A percentile compares a stretch with the other conserved stretches of the same genome.
Conservation (phyloP, 352 stramenopile species). For the Phytophthora citrophthora region DNA sequence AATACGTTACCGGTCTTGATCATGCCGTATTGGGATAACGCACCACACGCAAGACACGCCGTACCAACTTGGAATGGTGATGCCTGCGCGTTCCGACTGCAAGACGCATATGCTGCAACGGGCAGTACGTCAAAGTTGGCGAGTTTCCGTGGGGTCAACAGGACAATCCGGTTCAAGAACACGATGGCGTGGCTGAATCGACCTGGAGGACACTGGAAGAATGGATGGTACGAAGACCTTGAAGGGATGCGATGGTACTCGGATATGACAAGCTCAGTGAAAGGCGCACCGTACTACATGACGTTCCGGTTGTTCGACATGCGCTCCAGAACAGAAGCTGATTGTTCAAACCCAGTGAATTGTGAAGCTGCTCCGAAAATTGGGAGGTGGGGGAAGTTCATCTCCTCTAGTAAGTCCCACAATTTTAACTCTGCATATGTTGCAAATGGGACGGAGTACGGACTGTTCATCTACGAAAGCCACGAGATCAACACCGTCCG, state of each 20-base stretch:
- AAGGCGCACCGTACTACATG: constrained; percentile 29
- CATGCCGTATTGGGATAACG: constrained; percentile 52
- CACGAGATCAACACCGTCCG: not conserved
- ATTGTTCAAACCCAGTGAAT: constrained; percentile 16
- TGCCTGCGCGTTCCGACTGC: constrained; percentile 30
- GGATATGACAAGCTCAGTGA: constrained; percentile 24
- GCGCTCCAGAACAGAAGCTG: constrained; percentile 18
- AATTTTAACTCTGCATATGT: constrained; percentile 11
- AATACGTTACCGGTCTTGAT: constrained; percentile 47
- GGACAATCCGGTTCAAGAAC: constrained; percentile 5
- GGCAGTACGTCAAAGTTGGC: not conserved
- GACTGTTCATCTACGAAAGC: constrained; percentile 8
- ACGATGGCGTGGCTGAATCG: constrained; percentile 26
- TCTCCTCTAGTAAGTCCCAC: constrained; percentile 4
- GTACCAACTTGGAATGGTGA: constrained; percentile 41
- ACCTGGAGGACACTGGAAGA: constrained; percentile 22
- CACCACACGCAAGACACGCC: constrained; percentile 19
- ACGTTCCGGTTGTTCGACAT: constrained; percentile 32
- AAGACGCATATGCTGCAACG: constrained; percentile 9
- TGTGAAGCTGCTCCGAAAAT: constrained; percentile 15
- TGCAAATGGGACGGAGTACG: constrained; percentile 11
- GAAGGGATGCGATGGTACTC: constrained; percentile 33
- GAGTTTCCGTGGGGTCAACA: constrained; percentile 23
- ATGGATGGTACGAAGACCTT: constrained; percentile 38
- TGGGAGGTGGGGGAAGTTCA: constrained; percentile 11